A percentile compares a stretch with the other conserved stretches of the same genome.
Conservation (phyloP, 495 filamentous ascomycete genomes). For the Penicillium subrubescens region DNA sequence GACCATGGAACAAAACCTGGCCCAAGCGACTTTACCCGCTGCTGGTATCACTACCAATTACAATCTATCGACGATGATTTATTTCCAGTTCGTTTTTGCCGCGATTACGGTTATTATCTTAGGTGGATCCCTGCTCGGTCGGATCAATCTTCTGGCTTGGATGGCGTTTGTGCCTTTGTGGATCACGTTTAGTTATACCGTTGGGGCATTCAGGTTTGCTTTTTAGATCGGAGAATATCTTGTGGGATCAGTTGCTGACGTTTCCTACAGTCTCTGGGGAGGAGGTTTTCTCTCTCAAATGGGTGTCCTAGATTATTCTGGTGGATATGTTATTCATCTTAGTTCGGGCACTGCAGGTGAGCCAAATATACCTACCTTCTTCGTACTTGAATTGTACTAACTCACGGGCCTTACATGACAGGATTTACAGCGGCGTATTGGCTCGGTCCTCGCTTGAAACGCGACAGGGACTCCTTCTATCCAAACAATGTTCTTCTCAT, state of each 20-base stretch:
- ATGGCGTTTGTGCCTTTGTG: slow-evolving; percentile 60
- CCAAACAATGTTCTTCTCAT: slow-evolving; percentile 56
- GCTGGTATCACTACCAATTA: slow-evolving; percentile 43
- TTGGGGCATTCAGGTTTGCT: slow-evolving; percentile 28
- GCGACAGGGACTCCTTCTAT: slow-evolving; percentile 51
- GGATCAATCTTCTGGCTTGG: slow-evolving; percentile 59
- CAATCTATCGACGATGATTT: slow-evolving; percentile 57
- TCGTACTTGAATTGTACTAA: background rate
- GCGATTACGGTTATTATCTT: slow-evolving; percentile 58
- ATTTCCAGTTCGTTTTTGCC: slow-evolving; percentile 63
- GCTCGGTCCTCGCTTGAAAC: slow-evolving; percentile 53
- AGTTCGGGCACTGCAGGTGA: slow-evolving; percentile 53
- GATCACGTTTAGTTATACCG: slow-evolving; percentile 47
- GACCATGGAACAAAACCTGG: slow-evolving; percentile 47
- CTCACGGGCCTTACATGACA: background rate
- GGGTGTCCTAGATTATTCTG: slow-evolving; percentile 60
- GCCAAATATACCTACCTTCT: background rate
- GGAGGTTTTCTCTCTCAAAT: slow-evolving; percentile 54
- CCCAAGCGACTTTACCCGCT: slow-evolving; percentile 47
- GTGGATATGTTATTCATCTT: slow-evolving; percentile 61
- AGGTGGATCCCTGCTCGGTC: slow-evolving; percentile 52
- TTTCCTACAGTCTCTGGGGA: slow-evolving; percentile 49
- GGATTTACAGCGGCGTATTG: slow-evolving; percentile 57
- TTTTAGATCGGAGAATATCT: slow-evolving; percentile 18
- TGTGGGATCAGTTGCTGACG: slow-evolving; percentile 19